Base-by-base conservation (phyloP, 768 basidiomycete genomes). In the Plicaturopsis crispa region DNA sequence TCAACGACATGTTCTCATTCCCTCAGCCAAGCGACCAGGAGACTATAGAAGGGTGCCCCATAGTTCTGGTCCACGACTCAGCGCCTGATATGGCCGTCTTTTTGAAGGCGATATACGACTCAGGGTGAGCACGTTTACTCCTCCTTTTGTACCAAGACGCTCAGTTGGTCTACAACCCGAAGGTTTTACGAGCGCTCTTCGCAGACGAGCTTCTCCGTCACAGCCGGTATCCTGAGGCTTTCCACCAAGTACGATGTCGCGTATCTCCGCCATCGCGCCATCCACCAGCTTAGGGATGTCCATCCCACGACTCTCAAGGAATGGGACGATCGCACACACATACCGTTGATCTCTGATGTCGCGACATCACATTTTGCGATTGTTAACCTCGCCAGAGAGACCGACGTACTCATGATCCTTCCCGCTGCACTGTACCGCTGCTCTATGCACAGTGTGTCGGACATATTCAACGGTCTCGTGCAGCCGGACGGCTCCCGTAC, bases 251-350 rank as follows among this genome's bases (percentile, higher is more conserved):
- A 48, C 31, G 47, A 48, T 20, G 38, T 42, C 8, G 43, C 38
- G 5, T 33, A 31, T 32, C 35, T 48, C 3, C 40, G 43, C 14
- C 28, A 40, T 6, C 35, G 42, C 5, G 42, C 46, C 12, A 33
- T 44, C 8, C 26, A 32, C 20, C 42, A 47, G 14, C 39, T 47
- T 17, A 31, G 41, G 31, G 36, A 37, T 6, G 39, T 42, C 3
- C 40, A 33, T 34, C 41, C 45, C n/a, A 47, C 28, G 11, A n/a
- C n/a, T n/a, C n/a, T n/a, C n/a, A n/a, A n/a, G n/a, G n/a, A n/a
- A n/a, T n/a, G n/a, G n/a, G n/a, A n/a, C n/a, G 48, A 51, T 3
- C 60, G 68, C n/a, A 55, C 66, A 1, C 44, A 52, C 6, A 46
- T n/a, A n/a, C n/a, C n/a, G n/a, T n/a, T n/a, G n/a, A n/a, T n/a